Conservation (phyloP, 1,139 yeast genomes). For the Candida neerlandica region DNA sequence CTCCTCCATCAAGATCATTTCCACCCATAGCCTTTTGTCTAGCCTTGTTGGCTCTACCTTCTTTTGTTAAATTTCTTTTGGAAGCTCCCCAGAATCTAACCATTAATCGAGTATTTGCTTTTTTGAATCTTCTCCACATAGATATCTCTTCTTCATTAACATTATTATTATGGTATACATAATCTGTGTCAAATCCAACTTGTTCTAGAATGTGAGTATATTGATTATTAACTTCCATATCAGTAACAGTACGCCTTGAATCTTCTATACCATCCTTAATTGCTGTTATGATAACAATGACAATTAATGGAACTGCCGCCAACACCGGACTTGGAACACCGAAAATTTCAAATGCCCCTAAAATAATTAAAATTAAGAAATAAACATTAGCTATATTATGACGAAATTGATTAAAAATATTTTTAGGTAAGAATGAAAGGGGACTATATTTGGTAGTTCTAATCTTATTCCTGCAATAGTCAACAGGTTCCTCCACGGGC, state of each 20-base stretch:
- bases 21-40: conserved; percentile 21
- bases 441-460: conserved; percentile 66
- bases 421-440: conserved; percentile 55
- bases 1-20: conserved; percentile 8
- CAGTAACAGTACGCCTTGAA: conserved; percentile 54
- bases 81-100: conserved; percentile 31
- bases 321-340: conserved; percentile 60
- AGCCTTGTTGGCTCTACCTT: conserved; percentile 39
- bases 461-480: conserved; percentile 59
- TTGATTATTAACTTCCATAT: conserved; percentile 57
- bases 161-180: conserved; percentile 41
- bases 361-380: conserved; percentile 51
- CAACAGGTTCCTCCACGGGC: conserved; percentile 57
- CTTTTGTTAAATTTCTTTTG: conserved; percentile 36
- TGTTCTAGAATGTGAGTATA: conserved; percentile 45
- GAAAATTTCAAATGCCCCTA: conserved; percentile 56
- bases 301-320: conserved; percentile 62
- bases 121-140: conserved; percentile 62
- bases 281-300: conserved; percentile 57
- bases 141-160: conserved; percentile 53
- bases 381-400: conserved; percentile 59
- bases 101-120: conserved; percentile 41
- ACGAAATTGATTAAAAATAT: conserved; percentile 49
- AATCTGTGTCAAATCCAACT: conserved; percentile 16
- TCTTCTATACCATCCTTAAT: conserved; percentile 62